Conservation (phyloP, 768 basidiomycete genomes). For the Lactifluus volemus region DNA sequence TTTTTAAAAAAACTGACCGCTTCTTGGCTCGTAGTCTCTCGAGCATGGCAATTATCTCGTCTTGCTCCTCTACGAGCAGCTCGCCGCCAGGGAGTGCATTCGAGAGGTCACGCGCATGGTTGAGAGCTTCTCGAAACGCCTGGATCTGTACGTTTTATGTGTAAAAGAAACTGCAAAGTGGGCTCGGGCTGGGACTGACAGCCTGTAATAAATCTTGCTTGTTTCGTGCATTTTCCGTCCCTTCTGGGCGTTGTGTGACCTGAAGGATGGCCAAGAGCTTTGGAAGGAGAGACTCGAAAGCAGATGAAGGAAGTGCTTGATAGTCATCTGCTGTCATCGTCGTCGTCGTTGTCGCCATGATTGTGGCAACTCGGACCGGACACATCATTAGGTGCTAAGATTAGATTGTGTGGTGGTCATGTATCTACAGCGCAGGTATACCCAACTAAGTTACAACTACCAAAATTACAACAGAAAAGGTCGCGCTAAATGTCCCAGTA, state of each 20-base stretch:
- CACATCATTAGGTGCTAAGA: not conserved
- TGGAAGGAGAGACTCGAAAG: constrained; percentile 49
- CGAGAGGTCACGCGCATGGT: constrained; percentile 53
- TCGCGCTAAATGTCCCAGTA: constrained; percentile 1
- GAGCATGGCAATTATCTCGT: constrained; percentile 62
- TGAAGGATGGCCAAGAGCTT: constrained; percentile 56
- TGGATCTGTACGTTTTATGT: constrained; percentile 46
- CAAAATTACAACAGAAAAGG: constrained; percentile 11
- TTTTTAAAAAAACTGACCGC: constrained; percentile 31
- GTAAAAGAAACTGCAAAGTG: not conserved
- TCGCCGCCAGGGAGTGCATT: constrained; percentile 62
- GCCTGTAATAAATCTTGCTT: constrained; percentile 62
- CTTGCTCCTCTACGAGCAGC: constrained; percentile 56
- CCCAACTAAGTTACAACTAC: constrained; percentile 3
- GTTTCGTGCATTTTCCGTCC: constrained; percentile 43
- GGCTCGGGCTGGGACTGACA: constrained; percentile 26
- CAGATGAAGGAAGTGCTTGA: constrained; percentile 17
- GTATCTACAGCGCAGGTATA: not conserved
- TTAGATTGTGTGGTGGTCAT: constrained; percentile 1
- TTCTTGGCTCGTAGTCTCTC: constrained; percentile 55
- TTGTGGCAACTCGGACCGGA: not conserved
- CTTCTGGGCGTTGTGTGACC: constrained; percentile 49
- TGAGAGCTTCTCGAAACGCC: constrained; percentile 53
- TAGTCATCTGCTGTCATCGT: not conserved
- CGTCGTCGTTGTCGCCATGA: not conserved